Evolutionary conservation across 805 yeast species (phyloP).

Genomic region (Tetrapisispora namnaoensis): DNA sequence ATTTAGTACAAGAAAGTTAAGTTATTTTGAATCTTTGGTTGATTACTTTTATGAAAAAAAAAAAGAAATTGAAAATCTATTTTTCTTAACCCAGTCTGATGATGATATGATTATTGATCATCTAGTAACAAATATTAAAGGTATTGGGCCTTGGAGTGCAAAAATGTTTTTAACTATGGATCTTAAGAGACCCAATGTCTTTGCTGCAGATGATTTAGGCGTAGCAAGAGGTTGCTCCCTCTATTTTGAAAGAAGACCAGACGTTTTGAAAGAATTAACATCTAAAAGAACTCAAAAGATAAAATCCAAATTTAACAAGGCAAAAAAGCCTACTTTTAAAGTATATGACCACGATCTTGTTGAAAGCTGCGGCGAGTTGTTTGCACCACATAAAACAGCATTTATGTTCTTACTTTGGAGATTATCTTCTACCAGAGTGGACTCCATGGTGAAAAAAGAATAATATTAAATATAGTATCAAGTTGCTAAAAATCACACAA

Average conservation of each 20-base stretch:
- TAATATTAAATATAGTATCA: background rate
- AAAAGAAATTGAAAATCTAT: constrained; percentile 27
- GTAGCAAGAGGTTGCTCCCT: constrained; percentile 69
- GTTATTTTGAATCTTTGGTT: constrained; percentile 49
- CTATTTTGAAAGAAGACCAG: constrained; percentile 49
- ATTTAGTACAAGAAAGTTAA: constrained; percentile 55
- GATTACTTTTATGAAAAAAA: constrained; percentile 38
- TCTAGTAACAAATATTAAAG: constrained; percentile 45
- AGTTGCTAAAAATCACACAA: background rate
- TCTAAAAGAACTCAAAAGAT: constrained; percentile 30
- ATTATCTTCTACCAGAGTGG: constrained; percentile 47
- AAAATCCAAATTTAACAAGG: constrained; percentile 21
- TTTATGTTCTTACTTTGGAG: constrained; percentile 73
- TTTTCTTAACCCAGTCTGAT: constrained; percentile 27
- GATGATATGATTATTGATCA: constrained; percentile 41
- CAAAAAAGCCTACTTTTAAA: constrained; percentile 52
- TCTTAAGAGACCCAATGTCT: constrained; percentile 54
- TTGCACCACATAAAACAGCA: constrained; percentile 56
- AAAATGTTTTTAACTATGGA: constrained; percentile 78
- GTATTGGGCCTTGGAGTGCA: constrained; percentile 80
- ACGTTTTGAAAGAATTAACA: constrained; percentile 35
- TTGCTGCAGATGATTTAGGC: constrained; percentile 74
- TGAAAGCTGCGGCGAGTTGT: constrained; percentile 44
- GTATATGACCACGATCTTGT: constrained; percentile 52
- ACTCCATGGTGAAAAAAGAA: constrained; percentile 30